A percentile compares a stretch with the other conserved stretches of the same genome.
Evolutionary conservation across 192 early-diverging fungal genomes (phyloP).

Genomic region (Coemansia sp.): DNA sequence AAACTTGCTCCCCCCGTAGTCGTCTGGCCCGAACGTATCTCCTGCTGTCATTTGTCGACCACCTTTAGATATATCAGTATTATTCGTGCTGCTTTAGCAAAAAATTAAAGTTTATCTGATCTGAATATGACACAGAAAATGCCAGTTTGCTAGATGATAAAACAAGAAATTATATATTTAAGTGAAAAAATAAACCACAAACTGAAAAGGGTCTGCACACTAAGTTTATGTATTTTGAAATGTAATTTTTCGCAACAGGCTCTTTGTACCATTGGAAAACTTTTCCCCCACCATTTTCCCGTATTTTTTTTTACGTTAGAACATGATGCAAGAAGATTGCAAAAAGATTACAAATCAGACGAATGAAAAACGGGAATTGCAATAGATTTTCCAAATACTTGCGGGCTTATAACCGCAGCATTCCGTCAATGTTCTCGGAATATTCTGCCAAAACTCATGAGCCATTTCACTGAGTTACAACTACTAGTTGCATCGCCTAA

Average conservation of each 20-base stretch:
- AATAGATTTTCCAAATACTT: too few species aligned
- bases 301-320: not conserved
- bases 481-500: too few species aligned
- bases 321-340: not conserved
- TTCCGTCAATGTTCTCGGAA: too few species aligned
- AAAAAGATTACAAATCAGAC: not conserved
- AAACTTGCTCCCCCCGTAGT: slow-evolving; percentile 23
- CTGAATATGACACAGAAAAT: not conserved
- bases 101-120: not conserved
- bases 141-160: not conserved
- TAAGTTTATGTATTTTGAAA: too few species aligned
- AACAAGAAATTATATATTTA: too few species aligned
- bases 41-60: not conserved
- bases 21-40: slow-evolving; percentile 12
- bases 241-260: too few species aligned
- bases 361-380: too few species aligned
- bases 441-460: not conserved
- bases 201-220: too few species aligned
- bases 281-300: not conserved
- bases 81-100: not conserved
- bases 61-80: not conserved
- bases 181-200: too few species aligned
- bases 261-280: too few species aligned
- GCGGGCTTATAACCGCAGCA: too few species aligned
- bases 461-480: not conserved